phyloP scores from a whole-genome alignment of 139 green algal species.

The Micromonas commoda region DNA sequence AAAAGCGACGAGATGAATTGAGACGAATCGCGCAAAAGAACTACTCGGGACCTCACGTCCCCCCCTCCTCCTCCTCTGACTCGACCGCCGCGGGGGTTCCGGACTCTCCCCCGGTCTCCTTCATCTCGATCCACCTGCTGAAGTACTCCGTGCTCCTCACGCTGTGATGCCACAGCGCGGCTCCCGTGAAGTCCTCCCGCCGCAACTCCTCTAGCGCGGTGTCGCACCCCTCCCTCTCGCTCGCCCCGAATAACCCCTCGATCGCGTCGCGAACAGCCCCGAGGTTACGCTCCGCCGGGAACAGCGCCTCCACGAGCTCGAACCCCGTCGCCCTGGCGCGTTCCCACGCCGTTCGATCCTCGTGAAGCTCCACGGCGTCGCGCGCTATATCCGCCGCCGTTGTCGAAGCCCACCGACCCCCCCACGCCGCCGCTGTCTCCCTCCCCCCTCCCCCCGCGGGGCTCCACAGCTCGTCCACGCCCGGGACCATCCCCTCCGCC shows the following conservation, averaged over 20 bases:
- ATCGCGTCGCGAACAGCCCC: not conserved
- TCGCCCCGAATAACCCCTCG: not conserved
- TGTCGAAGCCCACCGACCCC: not conserved
- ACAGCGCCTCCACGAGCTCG: not conserved
- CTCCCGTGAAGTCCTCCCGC: not conserved
- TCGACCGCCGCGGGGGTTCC: not conserved
- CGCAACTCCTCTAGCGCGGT: not conserved
- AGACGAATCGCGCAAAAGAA: too few species aligned
- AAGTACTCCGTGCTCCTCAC: constrained; percentile 46
- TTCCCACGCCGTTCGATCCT: constrained; percentile 33
- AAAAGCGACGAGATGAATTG: too few species aligned
- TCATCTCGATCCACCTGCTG: constrained; percentile 60
- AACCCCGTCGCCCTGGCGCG: not conserved
- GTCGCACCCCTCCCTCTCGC: too few species aligned
- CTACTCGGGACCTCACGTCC: too few species aligned
- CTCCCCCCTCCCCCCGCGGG: not conserved
- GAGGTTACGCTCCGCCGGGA: not conserved
- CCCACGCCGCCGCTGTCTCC: constrained; percentile 39
- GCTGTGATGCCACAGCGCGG: constrained; percentile 36
- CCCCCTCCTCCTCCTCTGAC: not conserved
- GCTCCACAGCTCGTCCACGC: not conserved
- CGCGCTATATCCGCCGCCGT: not conserved
- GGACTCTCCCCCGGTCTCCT: constrained; percentile 38
- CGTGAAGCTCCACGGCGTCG: constrained; percentile 43
- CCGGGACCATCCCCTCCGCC: constrained; percentile 42